Percentiles rank a stretch among this genome's conserved stretches.
Conservation (phyloP, 2,329 filamentous ascomycete species). For the Daldinia sp. region DNA sequence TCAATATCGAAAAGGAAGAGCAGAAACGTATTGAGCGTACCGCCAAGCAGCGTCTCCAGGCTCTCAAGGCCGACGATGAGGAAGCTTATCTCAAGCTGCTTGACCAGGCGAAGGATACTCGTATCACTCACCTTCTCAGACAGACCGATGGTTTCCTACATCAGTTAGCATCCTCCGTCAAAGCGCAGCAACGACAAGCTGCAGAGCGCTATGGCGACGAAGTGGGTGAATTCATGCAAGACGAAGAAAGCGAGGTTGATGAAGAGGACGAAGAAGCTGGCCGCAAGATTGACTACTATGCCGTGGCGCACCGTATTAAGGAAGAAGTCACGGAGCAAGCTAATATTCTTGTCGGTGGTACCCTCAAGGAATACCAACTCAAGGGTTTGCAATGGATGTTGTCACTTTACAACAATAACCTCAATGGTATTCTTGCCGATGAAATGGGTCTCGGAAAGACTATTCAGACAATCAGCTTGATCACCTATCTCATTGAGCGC, state of each 20-base stretch:
- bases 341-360: conserved; percentile 86
- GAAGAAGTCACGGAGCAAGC: conserved; percentile 90
- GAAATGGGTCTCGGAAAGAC: conserved; percentile 99
- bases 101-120: conserved; percentile 98
- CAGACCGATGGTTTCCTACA: conserved; percentile 98
- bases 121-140: conserved; percentile 95
- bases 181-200: conserved; percentile 87
- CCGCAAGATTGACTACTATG: conserved; percentile 97
- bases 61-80: conserved; percentile 98
- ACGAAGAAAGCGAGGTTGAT: conserved; percentile 72
- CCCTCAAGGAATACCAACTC: conserved; percentile 95
- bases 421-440: conserved; percentile 97
- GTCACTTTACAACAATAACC: conserved; percentile 99
- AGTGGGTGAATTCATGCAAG: conserved; percentile 56
- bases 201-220: conserved; percentile 80
- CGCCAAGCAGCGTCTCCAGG: conserved; percentile 98
- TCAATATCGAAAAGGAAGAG: conserved; percentile 98
- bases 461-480: conserved; percentile 97
- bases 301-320: conserved; percentile 94
- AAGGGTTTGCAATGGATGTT: conserved; percentile 99
- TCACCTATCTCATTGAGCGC: conserved; percentile 95
- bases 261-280: conserved; percentile 74
- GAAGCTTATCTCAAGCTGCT: conserved; percentile 98
- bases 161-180: conserved; percentile 93
- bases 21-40: conserved; percentile 98